A percentile compares a stretch with the other conserved stretches of the same genome.
phyloP scores from a whole-genome alignment of 2,329 filamentous ascomycete genomes.

The Ophiostoma tasmaniense region DNA sequence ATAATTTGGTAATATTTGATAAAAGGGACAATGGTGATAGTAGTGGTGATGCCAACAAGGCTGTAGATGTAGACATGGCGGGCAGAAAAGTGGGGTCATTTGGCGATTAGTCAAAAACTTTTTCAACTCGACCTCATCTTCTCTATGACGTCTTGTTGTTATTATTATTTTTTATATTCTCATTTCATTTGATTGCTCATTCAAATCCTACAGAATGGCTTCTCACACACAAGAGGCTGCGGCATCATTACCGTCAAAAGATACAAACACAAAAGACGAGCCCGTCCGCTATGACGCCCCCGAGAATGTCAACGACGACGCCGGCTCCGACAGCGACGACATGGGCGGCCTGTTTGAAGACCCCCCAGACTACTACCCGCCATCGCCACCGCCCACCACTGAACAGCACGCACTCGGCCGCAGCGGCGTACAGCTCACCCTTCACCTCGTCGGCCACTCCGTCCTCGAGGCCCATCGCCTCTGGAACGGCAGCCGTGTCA shows the following conservation, averaged over 20 bases:
- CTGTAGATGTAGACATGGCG: not conserved
- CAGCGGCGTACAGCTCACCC: conserved; percentile 48
- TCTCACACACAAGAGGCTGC: conserved; percentile 2
- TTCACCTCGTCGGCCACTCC: conserved; percentile 65
- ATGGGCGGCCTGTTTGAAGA: conserved; percentile 56
- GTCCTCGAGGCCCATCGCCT: conserved; percentile 82
- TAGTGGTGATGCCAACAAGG: not conserved
- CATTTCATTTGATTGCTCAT: not conserved
- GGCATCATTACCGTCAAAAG: not conserved
- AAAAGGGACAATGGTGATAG: not conserved
- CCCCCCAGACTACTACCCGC: conserved; percentile 69
- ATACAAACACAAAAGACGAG: not conserved
- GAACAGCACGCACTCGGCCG: conserved; percentile 56
- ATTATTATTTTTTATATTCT: not conserved
- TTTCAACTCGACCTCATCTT: not conserved
- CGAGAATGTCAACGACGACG: not conserved
- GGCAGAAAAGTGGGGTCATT: not conserved
- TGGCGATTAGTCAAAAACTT: not conserved
- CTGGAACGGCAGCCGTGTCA: conserved; percentile 80
- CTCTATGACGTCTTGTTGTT: not conserved
- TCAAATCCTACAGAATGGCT: not conserved
- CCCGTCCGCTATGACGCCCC: conserved; percentile 15
- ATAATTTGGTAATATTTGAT: not conserved
- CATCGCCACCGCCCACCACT: conserved; percentile 66
- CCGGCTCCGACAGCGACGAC: conserved; percentile 24